Conservation (phyloP, 2,329 filamentous ascomycete species). For the Aspergillus uvarum region DNA sequence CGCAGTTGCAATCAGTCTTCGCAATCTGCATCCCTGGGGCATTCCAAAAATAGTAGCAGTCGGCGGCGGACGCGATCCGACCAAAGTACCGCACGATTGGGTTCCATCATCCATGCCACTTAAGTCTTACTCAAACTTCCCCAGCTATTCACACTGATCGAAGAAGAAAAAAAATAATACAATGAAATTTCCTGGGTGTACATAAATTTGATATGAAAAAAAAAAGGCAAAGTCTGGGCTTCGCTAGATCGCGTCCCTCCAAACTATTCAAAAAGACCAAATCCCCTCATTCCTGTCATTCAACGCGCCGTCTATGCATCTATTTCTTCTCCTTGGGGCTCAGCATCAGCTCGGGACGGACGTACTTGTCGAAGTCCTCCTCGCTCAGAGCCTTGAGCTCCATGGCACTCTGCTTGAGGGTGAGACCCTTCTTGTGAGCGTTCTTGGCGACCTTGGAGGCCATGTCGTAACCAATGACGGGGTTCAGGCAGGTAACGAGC, state of each 20-base stretch:
- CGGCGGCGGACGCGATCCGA: not conserved
- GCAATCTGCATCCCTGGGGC: not conserved
- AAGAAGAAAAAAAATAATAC: conserved; percentile 12
- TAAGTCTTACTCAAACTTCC: not conserved
- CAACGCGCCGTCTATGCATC: conserved; percentile 11
- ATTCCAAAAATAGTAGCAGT: conserved; percentile 10
- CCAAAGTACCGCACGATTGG: not conserved
- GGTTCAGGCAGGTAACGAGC: conserved; percentile 97
- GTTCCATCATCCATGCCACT: too few species aligned
- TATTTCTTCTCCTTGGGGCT: conserved; percentile 70
- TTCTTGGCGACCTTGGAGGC: conserved; percentile 97
- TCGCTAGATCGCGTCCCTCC: conserved; percentile 17
- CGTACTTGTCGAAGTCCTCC: conserved; percentile 86
- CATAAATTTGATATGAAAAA: conserved; percentile 6
- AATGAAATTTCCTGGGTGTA: conserved; percentile 19
- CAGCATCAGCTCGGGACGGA: conserved; percentile 94
- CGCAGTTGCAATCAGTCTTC: not conserved
- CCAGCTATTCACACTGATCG: not conserved
- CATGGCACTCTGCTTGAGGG: conserved; percentile 89
- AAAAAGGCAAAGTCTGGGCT: conserved; percentile 11
- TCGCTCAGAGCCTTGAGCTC: conserved; percentile 85
- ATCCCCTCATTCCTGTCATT: not conserved
- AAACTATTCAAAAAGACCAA: conserved; percentile 12
- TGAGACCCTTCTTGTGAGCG: conserved; percentile 96
- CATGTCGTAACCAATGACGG: conserved; percentile 97